Evolutionary conservation across 1,284 basidiomycete species (phyloP), one percentile per base, ranked within the genome.

Genomic region (Cutaneotrichosporon sp.): DNA sequence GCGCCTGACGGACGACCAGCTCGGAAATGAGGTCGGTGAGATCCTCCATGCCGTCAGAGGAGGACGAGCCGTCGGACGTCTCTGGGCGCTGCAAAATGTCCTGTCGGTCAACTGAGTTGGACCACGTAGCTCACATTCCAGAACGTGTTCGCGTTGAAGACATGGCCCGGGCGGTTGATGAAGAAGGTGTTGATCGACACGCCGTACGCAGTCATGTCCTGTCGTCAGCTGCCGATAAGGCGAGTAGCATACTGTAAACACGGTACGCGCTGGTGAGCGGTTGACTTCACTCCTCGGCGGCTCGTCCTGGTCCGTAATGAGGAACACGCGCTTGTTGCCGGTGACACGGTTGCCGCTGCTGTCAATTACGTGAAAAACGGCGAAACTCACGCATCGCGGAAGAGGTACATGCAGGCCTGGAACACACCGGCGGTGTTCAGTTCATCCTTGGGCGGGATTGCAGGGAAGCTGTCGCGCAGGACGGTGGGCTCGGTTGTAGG

Each of bases 111-210:
- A 40, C 38, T n/a, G 3, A n/a, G 16, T 36, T 10, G 50, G 52
- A 52, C 5, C 32, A 80, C 88, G 67, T 66, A 95, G 31, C 55
- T 56, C 38, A 56, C 93, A 26, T 89, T 88, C 81, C 92, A 99
- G 80, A 96, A 97, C 50, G 86, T 88, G 16, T 85, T 83, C 5
- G 89, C 82, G 60, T 91, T 86, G 70, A 96, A 96, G 0, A 84
- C 82, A 58, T 87, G 87, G 8, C 87, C 85, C 4, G 85, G 81
- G 0, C 86, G 86, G 69, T 86, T 87, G 73, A 99, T 91, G 80
- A 98, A 97, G 80, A 95, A 98, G 0, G 96, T 92, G 72, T 95
- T 91, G 57, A 98, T 84, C 8, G 85, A 86, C 38, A 92, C 88
- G 0, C 92, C 92, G 8, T 89, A 86, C 76, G 92, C 88, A 4